These are phyloP conservation scores for Penicillium cosmopolitanum DNA, from an alignment of 495 filamentous ascomycete genomes.

Conservation along the genomic window DNA sequence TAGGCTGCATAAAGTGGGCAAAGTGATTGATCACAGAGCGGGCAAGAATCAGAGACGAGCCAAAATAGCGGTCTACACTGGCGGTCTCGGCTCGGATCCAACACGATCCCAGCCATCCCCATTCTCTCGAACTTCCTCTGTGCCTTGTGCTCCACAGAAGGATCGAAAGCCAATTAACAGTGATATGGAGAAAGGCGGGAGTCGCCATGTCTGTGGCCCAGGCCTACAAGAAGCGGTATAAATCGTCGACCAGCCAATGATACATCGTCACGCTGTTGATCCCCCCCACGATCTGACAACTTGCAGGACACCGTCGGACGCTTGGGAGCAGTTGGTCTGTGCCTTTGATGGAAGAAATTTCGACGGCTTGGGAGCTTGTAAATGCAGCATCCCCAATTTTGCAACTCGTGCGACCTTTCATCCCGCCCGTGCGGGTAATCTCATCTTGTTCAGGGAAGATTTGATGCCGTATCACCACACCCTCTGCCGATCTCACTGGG, in stretches of 20 bases:
- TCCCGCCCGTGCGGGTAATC: not conserved
- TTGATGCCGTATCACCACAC: constrained; percentile 18
- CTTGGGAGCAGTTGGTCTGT: constrained; percentile 15
- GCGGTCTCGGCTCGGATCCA: constrained; percentile 8
- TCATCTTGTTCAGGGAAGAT: not conserved
- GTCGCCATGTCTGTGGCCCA: constrained; percentile 9
- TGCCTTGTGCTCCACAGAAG: not conserved
- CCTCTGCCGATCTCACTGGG: not conserved
- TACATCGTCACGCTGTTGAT: constrained; percentile 1
- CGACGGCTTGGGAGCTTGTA: not conserved
- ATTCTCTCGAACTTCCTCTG: not conserved
- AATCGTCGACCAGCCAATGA: constrained; percentile 11
- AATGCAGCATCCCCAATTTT: constrained; percentile 4
- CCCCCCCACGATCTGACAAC: constrained; percentile 5
- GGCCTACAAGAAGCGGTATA: constrained; percentile 17
- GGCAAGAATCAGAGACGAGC: constrained; percentile 5
- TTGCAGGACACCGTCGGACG: constrained; percentile 4
- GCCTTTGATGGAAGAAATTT: constrained; percentile 5
- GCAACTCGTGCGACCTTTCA: not conserved
- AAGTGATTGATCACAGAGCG: constrained; percentile 14
- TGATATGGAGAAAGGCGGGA: not conserved
- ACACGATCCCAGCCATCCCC: constrained; percentile 3
- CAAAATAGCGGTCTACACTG: constrained; percentile 22
- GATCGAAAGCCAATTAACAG: not conserved
- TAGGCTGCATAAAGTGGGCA: not conserved